phyloP scores from a whole-genome alignment of 139 green algal species.

The Spirogloea muscicola region DNA sequence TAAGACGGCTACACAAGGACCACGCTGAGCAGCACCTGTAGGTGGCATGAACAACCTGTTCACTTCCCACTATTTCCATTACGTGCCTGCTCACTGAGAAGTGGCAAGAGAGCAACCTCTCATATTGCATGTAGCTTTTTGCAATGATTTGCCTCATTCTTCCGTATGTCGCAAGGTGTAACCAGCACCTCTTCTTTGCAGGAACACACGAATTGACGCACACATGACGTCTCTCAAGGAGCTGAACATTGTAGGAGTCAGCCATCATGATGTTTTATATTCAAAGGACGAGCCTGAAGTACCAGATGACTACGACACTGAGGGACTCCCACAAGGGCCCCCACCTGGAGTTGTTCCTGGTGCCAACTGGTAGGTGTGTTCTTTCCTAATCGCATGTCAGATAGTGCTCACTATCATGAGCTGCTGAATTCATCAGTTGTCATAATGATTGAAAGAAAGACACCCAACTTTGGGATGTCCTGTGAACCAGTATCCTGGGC shows the following conservation, averaged over 20 bases:
- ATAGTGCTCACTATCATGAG: too few relatives aligned
- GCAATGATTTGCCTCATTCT: not conserved
- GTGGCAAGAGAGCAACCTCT: not conserved
- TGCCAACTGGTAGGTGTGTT: too few relatives aligned
- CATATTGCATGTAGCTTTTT: not conserved
- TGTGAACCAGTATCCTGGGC: too few relatives aligned
- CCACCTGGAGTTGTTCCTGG: too few relatives aligned
- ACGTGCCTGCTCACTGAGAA: not conserved
- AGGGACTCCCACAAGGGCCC: too few relatives aligned
- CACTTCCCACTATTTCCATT: not conserved
- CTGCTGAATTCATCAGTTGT: too few relatives aligned
- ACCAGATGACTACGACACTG: too few relatives aligned
- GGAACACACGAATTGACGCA: not conserved
- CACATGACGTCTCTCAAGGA: constrained; percentile 13
- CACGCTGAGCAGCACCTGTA: constrained; percentile 13
- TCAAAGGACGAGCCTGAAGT: constrained; percentile 10
- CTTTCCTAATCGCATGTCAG: too few relatives aligned
- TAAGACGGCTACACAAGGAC: not conserved
- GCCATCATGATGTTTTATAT: constrained; percentile 17
- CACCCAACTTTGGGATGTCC: too few relatives aligned
- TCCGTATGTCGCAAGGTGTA: too few relatives aligned
- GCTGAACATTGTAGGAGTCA: constrained; percentile 24
- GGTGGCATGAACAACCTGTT: not conserved
- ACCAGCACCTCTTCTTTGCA: too few relatives aligned
- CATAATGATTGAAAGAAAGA: too few relatives aligned